phyloP scores from a whole-genome alignment of 139 green algal species.

The Chlorella sp. region DNA sequence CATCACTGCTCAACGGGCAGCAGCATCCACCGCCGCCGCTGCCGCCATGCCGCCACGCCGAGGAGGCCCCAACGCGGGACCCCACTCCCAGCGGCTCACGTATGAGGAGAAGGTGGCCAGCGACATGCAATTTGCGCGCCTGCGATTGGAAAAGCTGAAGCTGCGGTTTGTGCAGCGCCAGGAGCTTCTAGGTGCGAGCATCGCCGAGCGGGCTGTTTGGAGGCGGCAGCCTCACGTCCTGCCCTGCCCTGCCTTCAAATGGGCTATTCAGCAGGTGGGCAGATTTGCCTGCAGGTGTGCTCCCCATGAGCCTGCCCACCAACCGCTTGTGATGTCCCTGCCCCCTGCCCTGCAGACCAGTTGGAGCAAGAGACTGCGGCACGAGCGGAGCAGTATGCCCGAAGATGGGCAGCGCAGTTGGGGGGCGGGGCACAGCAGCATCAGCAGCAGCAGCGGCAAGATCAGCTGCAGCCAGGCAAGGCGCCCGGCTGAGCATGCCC shows the following conservation, averaged over 20 bases:
- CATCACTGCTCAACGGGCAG: background rate
- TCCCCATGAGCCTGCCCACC: background rate
- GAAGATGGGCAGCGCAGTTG: background rate
- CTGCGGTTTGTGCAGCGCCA: background rate
- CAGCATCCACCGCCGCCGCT: background rate
- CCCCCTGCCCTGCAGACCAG: background rate
- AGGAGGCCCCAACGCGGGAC: too few relatives aligned
- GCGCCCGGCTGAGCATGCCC: background rate
- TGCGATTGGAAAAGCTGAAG: background rate
- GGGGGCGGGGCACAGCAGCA: background rate
- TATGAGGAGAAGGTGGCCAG: slow-evolving; percentile 13
- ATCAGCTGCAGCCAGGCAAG: background rate
- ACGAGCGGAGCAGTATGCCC: background rate
- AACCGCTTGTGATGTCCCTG: background rate
- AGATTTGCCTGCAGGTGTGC: background rate
- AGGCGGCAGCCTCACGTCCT: background rate
- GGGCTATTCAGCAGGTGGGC: too few relatives aligned
- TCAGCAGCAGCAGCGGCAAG: background rate
- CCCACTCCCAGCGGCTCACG: background rate
- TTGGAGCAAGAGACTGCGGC: background rate
- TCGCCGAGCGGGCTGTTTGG: background rate
- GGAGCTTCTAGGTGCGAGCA: slow-evolving; percentile 11
- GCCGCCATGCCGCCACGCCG: background rate
- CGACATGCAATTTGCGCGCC: background rate
- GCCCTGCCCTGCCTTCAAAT: background rate